phyloP scores from a whole-genome alignment of 306 rosid genomes.

The Castanospermum australe region DNA sequence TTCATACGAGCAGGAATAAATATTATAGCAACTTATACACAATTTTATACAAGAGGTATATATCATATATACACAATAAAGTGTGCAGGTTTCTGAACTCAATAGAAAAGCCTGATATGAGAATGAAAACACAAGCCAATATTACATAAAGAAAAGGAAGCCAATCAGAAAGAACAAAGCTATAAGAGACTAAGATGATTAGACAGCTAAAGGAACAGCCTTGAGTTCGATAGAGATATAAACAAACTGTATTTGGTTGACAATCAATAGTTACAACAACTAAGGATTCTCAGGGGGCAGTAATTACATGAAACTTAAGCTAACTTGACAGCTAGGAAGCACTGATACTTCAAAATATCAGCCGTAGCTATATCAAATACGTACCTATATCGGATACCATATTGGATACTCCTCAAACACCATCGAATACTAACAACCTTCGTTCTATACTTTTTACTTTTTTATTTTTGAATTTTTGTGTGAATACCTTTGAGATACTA shows the following conservation, averaged over 20 bases:
- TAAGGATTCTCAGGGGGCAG: not conserved
- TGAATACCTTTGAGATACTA: too few relatives aligned
- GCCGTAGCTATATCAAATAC: too few relatives aligned
- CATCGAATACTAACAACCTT: too few relatives aligned
- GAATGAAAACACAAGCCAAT: not conserved
- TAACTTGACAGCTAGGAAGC: too few relatives aligned
- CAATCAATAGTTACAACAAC: not conserved
- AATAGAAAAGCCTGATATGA: not conserved
- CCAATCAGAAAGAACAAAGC: too few relatives aligned
- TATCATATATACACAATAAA: not conserved
- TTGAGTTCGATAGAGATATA: not conserved
- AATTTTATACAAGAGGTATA: not conserved
- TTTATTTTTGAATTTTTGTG: too few relatives aligned
- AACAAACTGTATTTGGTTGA: not conserved
- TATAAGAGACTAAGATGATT: too few relatives aligned
- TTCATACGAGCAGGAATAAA: not conserved
- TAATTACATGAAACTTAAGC: not conserved
- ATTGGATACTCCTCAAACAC: too few relatives aligned
- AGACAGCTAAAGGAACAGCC: not conserved
- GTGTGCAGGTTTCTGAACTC: not conserved
- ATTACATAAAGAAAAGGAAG: too few relatives aligned
- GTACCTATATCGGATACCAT: too few relatives aligned
- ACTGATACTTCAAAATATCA: too few relatives aligned
- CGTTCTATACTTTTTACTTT: too few relatives aligned
- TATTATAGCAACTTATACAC: not conserved